Base-by-base conservation (phyloP, 2,329 filamentous ascomycete genomes). In the Didymella segeticola region DNA sequence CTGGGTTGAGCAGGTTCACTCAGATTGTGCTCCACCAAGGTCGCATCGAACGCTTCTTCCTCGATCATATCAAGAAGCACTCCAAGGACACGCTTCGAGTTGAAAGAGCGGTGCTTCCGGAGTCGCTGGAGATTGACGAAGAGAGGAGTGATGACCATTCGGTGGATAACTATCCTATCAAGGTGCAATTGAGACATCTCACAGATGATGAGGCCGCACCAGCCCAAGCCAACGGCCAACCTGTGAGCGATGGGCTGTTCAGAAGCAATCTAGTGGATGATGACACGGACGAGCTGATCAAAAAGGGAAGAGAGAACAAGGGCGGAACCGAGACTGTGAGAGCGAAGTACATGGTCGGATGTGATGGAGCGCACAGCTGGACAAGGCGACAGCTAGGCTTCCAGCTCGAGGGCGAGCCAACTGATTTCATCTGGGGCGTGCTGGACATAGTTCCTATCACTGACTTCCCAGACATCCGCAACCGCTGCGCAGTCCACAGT, bases 11-110 rank as follows among this genome's bases (percentile, higher is more conserved):
- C 19, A 80, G 82, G 5, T 89, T 88, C 60, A 83, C 85, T 48
- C 83, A 90, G 66, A 82, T 86, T 3, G 84, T 89, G 4, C 71
- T 92, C 31, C 88, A 90, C 61, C 89, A 91, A 72, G 89, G 87
- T 3, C 82, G 87, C 1, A 85, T 90, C 55, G 88, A 91, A 66
- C 77, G 81, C 1, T 88, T 87, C 67, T 86, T 89, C 61, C 76
- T 88, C 0, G 85, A 89, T 57, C 80, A 82, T 38, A 83, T 89
- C 45, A 79, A 80, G 57, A 75, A 83, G 47, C 71, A 83, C 62
- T 82, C 80, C 2, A 79, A 82, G 14, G 80, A 86, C 39, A 66
- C 70, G 5, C 79, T 90, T 11, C 58, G 58, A 8, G 69, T 75
- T 7, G 86, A 89, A 61, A 79, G 86, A 4, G 82, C 81, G 0